Base-by-base conservation (phyloP, 805 yeast species). In the Lipomyces anomalus region DNA sequence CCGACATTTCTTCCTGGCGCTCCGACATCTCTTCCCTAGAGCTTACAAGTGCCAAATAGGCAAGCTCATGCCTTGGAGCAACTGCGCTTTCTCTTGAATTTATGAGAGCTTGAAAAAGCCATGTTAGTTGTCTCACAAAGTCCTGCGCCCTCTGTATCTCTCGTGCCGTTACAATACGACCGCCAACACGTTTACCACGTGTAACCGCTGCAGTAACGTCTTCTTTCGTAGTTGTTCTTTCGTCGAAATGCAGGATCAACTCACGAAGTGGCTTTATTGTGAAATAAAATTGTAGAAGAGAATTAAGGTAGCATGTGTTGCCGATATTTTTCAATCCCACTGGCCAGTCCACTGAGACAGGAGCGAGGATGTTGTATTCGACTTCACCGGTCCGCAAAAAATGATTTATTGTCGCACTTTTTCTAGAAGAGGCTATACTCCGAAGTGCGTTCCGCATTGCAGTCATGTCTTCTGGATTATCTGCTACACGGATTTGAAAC, bases 301-400 rank as follows among this genome's bases (percentile, higher is more conserved):
- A 90, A 62, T 92, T 90, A 63, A 92, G 70, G 57, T 89, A 89
- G 64, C 98, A 92, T 0, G 98, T 90, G 61, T 92, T 92, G 21
- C 98, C 98, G 51, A 88, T 89, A 61, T 92, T 92, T 64, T 83
- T 85, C 59, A 92, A 71, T 0, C 98, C 98, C 3, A 87, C 85
- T 0, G 98, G 98, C 77, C 90, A 80, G 40, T 76, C 74, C 13
- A 75, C 80, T 0, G 87, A 39, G 86, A n/a, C n/a, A n/a, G n/a
- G n/a, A n/a, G n/a, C n/a, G 9, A 22, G 17, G 29, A 23, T 33
- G 38, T 44, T 28, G 43, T 44, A 24, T 36, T 50, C 35, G 49
- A 54, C 26, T 6, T 17, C 16, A 5, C 55, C 57, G 16, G 46
- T 39, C 16, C 40, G 76, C 34, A 84, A 65, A 59, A 74, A 79